Conservation (phyloP, 768 basidiomycete genomes). For the Agrocybe pediades region DNA sequence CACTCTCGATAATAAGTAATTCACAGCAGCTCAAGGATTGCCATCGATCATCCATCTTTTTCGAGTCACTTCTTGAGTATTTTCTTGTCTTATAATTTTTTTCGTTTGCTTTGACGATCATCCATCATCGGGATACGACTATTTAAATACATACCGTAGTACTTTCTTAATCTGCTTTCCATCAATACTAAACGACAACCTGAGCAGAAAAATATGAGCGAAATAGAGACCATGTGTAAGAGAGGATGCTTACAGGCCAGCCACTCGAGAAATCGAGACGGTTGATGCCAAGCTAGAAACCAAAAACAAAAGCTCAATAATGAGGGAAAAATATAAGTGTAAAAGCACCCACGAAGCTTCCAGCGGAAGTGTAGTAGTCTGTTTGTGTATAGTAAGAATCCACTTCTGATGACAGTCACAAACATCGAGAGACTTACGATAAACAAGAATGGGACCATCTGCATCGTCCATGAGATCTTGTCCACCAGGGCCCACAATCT, state of each 20-base stretch:
- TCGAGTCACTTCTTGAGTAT: too few species aligned
- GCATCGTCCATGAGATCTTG: conserved; percentile 48
- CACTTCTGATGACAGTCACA: neutral
- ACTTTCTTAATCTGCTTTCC: neutral
- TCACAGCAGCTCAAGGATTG: neutral
- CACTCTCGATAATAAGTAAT: conserved; percentile 28
- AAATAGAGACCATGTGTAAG: neutral
- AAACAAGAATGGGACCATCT: conserved; percentile 50
- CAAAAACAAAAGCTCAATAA: neutral
- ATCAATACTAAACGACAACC: conserved; percentile 2
- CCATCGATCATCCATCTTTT: too few species aligned
- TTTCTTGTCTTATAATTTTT: too few species aligned
- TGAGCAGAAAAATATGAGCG: neutral
- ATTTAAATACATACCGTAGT: neutral
- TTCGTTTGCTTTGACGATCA: neutral
- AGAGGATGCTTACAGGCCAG: conserved; percentile 42
- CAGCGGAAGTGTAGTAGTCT: conserved; percentile 54
- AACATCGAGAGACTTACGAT: conserved; percentile 36
- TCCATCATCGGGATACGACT: neutral
- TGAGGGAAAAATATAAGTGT: neutral
- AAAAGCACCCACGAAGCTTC: conserved; percentile 37
- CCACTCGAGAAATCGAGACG: conserved; percentile 48
- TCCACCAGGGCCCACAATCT: conserved; percentile 58
- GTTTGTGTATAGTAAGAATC: neutral
- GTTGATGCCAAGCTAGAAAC: conserved; percentile 45